Conservation (phyloP, 2,329 filamentous ascomycete species). For the Neurospora sp. region DNA sequence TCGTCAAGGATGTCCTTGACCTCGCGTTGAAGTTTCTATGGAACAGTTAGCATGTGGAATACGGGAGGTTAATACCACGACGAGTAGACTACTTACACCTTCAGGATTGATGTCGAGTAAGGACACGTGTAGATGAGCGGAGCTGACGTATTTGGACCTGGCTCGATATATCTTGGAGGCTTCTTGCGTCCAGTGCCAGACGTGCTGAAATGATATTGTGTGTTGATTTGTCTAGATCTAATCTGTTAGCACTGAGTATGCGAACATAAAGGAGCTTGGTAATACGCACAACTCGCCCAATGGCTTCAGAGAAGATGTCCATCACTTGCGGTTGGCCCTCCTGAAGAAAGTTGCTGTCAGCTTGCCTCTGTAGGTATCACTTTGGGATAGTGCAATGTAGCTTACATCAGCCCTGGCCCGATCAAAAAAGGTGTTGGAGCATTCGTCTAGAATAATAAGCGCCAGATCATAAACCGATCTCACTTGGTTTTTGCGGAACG, state of each 20-base stretch:
- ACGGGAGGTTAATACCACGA: background rate
- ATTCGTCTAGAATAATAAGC: slow-evolving; percentile 12
- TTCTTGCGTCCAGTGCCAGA: slow-evolving; percentile 25
- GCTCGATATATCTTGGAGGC: slow-evolving; percentile 9
- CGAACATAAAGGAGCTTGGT: background rate
- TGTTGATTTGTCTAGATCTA: slow-evolving; percentile 7
- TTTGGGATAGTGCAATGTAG: background rate
- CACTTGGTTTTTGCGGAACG: slow-evolving; percentile 4
- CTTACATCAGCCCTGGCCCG: slow-evolving; percentile 8
- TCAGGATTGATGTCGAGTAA: slow-evolving; percentile 17
- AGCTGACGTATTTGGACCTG: slow-evolving; percentile 4
- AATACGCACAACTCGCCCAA: slow-evolving; percentile 29
- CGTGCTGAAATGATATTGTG: slow-evolving; percentile 21
- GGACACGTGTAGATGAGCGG: slow-evolving; percentile 2
- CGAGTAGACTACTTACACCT: background rate
- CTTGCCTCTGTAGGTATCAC: background rate
- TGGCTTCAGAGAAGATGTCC: slow-evolving; percentile 31
- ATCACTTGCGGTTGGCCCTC: slow-evolving; percentile 21
- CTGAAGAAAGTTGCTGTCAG: background rate
- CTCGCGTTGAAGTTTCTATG: slow-evolving; percentile 27
- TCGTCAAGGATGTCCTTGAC: slow-evolving; percentile 38
- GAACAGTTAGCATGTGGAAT: background rate
- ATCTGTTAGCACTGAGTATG: background rate
- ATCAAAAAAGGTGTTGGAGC: slow-evolving; percentile 14
- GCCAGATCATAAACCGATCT: slow-evolving; percentile 14